A percentile compares a stretch with the other conserved stretches of the same genome.
Conservation (phyloP, 345 rosid genomes). For the Carallia brachiata region DNA sequence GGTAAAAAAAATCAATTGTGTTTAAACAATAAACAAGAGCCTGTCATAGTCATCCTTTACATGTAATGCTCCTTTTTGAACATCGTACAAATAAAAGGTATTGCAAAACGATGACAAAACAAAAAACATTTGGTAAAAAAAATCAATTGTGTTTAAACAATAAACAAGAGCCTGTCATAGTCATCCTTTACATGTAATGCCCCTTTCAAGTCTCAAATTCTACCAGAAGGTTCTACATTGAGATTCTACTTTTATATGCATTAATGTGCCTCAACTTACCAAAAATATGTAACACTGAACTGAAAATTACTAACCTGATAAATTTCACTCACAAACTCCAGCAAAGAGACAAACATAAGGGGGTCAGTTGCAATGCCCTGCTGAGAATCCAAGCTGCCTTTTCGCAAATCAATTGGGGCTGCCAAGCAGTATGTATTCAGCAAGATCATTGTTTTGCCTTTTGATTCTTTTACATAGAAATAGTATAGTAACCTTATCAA, state of each 20-base stretch:
- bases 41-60: background rate
- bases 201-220: background rate
- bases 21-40: background rate
- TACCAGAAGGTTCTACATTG: background rate
- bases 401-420: no score
- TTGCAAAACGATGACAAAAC: constrained; percentile 3
- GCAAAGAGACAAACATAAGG: no score
- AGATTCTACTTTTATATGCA: no score
- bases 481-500: constrained; percentile 16
- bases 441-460: no score
- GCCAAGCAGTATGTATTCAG: constrained; percentile 61
- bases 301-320: no score
- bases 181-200: background rate
- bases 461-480: constrained; percentile 76
- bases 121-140: background rate
- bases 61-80: background rate
- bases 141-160: background rate
- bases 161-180: background rate
- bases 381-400: no score
- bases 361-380: no score
- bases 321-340: no score
- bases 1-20: background rate
- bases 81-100: constrained; percentile 2
- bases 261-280: background rate
- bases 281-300: constrained; percentile 2